Conservation (phyloP, 2,329 filamentous ascomycete genomes). For the Passalora sequoiae region DNA sequence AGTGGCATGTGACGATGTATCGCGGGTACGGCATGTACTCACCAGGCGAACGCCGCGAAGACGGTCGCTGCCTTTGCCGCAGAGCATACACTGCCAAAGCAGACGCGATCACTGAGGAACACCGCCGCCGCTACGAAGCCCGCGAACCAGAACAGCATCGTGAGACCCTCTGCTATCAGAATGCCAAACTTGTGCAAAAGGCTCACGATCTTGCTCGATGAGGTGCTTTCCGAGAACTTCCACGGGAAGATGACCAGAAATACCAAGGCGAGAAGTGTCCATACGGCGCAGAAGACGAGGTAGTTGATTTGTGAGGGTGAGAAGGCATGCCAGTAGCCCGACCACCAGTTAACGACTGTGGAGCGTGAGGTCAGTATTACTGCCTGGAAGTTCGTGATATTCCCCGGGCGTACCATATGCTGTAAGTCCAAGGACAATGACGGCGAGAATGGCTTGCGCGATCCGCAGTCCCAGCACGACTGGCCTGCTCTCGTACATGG, state of each 20-base stretch:
- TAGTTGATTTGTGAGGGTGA: slow-evolving; percentile 63
- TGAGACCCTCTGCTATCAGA: slow-evolving; percentile 63
- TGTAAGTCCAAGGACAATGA: slow-evolving; percentile 70
- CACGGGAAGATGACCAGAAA: slow-evolving; percentile 65
- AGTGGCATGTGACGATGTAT: not conserved
- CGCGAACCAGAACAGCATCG: slow-evolving; percentile 84
- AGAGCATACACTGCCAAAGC: slow-evolving; percentile 53
- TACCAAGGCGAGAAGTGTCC: slow-evolving; percentile 64
- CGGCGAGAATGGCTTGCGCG: slow-evolving; percentile 61
- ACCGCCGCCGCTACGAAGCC: slow-evolving; percentile 74
- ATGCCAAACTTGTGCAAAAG: slow-evolving; percentile 61
- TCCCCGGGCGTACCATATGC: slow-evolving; percentile 57
- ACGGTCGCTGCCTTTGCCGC: slow-evolving; percentile 59
- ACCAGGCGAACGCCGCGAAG: slow-evolving; percentile 63
- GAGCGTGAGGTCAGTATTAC: not conserved
- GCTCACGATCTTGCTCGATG: too few relatives aligned
- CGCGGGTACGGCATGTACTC: slow-evolving; percentile 18
- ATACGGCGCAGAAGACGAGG: slow-evolving; percentile 72
- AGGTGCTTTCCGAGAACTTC: slow-evolving; percentile 32
- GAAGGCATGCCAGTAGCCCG: slow-evolving; percentile 47
- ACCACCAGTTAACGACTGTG: slow-evolving; percentile 55
- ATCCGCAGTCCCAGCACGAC: slow-evolving; percentile 60
- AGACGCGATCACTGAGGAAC: slow-evolving; percentile 54
- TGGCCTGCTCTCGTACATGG: slow-evolving; percentile 8
- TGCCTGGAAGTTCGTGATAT: slow-evolving; percentile 1